Percentiles rank a stretch among this genome's conserved stretches.
These are phyloP conservation scores for Mucuna pruriens DNA, from an alignment of 306 rosid species.

Conservation along the genomic window DNA sequence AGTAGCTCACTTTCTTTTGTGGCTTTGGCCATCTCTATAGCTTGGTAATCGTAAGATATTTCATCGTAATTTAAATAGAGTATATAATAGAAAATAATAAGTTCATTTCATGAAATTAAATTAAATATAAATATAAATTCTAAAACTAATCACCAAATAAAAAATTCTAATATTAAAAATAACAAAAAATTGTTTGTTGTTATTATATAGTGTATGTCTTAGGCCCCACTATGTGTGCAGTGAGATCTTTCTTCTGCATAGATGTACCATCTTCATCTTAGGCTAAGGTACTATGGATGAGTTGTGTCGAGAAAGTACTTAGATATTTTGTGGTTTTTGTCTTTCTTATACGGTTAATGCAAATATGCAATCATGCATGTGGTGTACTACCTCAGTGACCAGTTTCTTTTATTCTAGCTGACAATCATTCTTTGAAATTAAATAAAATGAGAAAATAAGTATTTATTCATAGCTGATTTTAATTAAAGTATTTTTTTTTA, in stretches of 20 bases:
- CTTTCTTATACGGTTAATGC: background rate
- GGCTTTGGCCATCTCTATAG: background rate
- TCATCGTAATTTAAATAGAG: too few species aligned
- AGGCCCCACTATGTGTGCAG: background rate
- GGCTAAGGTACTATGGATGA: background rate
- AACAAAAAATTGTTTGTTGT: too few species aligned
- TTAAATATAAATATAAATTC: too few species aligned
- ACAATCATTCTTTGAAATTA: background rate
- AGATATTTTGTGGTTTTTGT: conserved; percentile 28
- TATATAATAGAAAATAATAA: too few species aligned
- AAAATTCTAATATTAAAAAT: too few species aligned
- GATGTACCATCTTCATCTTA: conserved; percentile 10
- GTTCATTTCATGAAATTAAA: too few species aligned
- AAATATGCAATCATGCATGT: conserved; percentile 28
- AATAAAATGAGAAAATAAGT: background rate
- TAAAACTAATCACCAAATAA: too few species aligned
- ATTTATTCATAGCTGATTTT: background rate
- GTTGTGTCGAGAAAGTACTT: background rate
- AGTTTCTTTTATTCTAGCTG: background rate
- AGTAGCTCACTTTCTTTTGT: background rate
- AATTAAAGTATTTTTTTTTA: background rate
- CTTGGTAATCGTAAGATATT: background rate
- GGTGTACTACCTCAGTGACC: background rate
- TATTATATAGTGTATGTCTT: too few species aligned
- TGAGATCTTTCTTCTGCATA: background rate